phyloP scores from a whole-genome alignment of 148 eudicot genomes.

The Rhododendron ovatum region DNA sequence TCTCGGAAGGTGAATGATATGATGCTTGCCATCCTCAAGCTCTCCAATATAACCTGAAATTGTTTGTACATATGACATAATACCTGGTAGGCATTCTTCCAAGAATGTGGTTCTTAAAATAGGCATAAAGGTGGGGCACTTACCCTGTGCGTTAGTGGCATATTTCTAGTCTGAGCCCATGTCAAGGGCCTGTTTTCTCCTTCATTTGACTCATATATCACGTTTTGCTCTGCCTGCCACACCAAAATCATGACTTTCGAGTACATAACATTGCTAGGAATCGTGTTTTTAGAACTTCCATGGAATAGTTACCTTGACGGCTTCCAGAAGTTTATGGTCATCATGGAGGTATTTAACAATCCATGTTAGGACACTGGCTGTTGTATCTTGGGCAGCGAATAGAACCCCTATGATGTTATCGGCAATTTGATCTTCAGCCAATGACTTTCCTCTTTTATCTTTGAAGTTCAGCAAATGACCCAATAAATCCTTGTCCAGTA shows the following conservation, averaged over 20 bases:
- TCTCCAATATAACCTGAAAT: slow-evolving; percentile 75
- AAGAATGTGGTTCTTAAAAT: background rate
- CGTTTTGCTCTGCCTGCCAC: slow-evolving; percentile 63
- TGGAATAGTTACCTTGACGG: slow-evolving; percentile 46
- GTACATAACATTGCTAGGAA: background rate
- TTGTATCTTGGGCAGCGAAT: slow-evolving; percentile 92
- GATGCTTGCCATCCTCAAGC: slow-evolving; percentile 84
- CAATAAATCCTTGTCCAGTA: slow-evolving; percentile 46
- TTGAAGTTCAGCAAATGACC: slow-evolving; percentile 56
- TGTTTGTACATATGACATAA: background rate
- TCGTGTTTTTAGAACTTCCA: background rate
- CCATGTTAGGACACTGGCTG: slow-evolving; percentile 88
- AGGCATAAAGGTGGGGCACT: background rate
- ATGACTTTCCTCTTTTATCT: slow-evolving; percentile 45
- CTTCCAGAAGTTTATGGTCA: slow-evolving; percentile 36
- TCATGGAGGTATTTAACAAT: slow-evolving; percentile 71
- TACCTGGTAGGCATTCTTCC: background rate
- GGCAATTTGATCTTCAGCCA: slow-evolving; percentile 55
- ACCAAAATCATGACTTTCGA: background rate
- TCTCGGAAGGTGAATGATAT: slow-evolving; percentile 84
- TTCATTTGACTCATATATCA: slow-evolving; percentile 40
- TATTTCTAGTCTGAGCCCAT: slow-evolving; percentile 77
- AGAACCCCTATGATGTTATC: slow-evolving; percentile 85
- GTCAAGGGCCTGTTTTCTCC: slow-evolving; percentile 46
- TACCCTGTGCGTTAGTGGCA: slow-evolving; percentile 74